Conservation (phyloP, 495 filamentous ascomycete species). For the Penicillium coffeae region DNA sequence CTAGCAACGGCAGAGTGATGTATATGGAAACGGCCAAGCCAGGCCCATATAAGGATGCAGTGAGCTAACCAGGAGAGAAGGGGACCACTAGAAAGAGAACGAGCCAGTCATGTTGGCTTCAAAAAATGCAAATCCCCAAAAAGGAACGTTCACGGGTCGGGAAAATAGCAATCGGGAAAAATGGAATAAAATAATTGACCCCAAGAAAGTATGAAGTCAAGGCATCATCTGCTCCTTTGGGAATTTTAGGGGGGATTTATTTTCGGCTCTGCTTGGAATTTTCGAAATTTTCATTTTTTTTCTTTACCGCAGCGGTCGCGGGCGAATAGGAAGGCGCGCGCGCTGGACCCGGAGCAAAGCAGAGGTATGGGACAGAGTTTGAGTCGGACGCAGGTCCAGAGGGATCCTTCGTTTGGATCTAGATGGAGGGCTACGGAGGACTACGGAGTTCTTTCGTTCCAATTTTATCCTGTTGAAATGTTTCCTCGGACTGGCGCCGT, state of each 20-base stretch:
- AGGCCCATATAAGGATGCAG: slow-evolving; percentile 37
- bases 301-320: slow-evolving; percentile 27
- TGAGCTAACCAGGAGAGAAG: slow-evolving; percentile 22
- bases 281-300: not conserved
- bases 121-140: not conserved
- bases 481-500: too few relatives aligned
- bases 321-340: slow-evolving; percentile 28
- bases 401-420: slow-evolving; percentile 40
- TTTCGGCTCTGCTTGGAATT: not conserved
- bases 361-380: slow-evolving; percentile 40
- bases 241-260: not conserved
- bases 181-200: slow-evolving; percentile 17
- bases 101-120: slow-evolving; percentile 3
- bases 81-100: slow-evolving; percentile 3
- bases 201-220: slow-evolving; percentile 34
- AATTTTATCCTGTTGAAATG: too few relatives aligned
- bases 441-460: not conserved
- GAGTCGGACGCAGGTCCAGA: slow-evolving; percentile 48
- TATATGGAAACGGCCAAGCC: slow-evolving; percentile 26
- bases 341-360: slow-evolving; percentile 37
- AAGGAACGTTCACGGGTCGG: slow-evolving; percentile 24
- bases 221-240: slow-evolving; percentile 33
- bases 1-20: slow-evolving; percentile 23
- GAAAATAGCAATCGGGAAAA: slow-evolving; percentile 16
- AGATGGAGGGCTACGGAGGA: slow-evolving; percentile 4